Base-by-base conservation (phyloP, 257 asterid species). In the Penstemon barbatus region DNA sequence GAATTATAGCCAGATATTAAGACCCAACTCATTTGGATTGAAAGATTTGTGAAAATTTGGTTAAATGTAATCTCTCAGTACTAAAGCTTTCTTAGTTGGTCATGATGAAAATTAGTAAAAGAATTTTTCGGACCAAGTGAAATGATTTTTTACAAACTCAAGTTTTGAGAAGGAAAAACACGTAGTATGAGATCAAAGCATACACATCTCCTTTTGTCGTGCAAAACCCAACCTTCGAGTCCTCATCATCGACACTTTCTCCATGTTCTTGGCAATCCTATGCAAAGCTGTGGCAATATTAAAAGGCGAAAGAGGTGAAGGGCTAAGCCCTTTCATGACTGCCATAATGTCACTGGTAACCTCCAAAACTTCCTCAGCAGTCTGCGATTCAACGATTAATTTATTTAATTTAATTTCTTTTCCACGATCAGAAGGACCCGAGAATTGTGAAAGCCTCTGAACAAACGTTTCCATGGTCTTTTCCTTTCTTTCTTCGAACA, bases 241-340 rank as follows among this genome's bases (percentile, higher is more conserved):
- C 76, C 80, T 85, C 59, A 69, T 55, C 97, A 89, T 83, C 4
- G 88, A 85, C 68, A 85, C 95, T 64, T 85, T 93, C 82, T 90
- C 99, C 99, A 90, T 93, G 81, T 87, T 93, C 82, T 88, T 93
- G n/a, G 96, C 99, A 39, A 93, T 89, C 75, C 99, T 85, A 60
- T 90, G 99, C 51, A 93, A 77, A 8, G 97, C 92, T 2, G 99
- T 93, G 49, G 97, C 97, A 41, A 89, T 80, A 63, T 93, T 93
- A 68, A 90, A 71, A 18, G 99, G 96, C 6, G 97, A 82, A 74
- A 93, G 96, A 5, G 99, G 99, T 0, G 99, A 93, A 51, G 99
- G 99, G 77, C 74, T 84, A 69, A 93, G 97, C 51, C 99, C 96
- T 79, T 89, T 94, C 4, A 84, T 86, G 38, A 94, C 96, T 40